Evolutionary conservation across 2,329 filamentous ascomycete species (phyloP).

Genomic region (Dactylellina drechsleri): DNA sequence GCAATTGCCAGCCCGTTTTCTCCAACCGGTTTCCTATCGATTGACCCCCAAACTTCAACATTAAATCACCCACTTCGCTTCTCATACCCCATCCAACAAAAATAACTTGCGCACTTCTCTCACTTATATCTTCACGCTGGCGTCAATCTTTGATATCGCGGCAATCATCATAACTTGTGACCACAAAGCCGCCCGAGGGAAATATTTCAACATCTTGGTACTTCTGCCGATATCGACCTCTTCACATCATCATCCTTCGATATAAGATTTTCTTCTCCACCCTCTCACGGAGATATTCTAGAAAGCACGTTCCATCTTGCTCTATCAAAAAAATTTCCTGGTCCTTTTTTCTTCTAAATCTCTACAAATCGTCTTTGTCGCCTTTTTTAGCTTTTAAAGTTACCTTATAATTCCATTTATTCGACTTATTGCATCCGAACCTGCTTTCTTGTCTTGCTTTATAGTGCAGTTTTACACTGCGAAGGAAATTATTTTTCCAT

Average conservation of each 20-base stretch:
- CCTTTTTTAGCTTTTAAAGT: conserved; percentile 40
- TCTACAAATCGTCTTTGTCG: conserved; percentile 26
- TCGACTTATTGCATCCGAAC: conserved; percentile 53
- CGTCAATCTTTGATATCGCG: conserved; percentile 33
- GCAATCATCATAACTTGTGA: conserved; percentile 36
- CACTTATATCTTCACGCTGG: conserved; percentile 53
- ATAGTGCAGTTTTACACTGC: conserved; percentile 50
- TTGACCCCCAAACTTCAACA: conserved; percentile 27
- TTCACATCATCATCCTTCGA: conserved; percentile 28
- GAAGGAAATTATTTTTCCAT: conserved; percentile 41
- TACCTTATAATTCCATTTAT: conserved; percentile 35
- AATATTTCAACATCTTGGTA: conserved; percentile 41
- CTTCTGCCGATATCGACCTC: conserved; percentile 49
- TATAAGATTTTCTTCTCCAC: conserved; percentile 53
- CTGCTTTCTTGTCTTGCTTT: conserved; percentile 30
- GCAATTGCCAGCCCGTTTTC: conserved; percentile 51
- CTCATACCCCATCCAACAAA: conserved; percentile 50
- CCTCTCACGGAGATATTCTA: conserved; percentile 50
- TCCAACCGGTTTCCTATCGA: conserved; percentile 54
- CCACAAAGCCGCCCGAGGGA: conserved; percentile 52
- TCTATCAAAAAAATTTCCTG: conserved; percentile 20
- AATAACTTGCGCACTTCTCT: conserved; percentile 52
- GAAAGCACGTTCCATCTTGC: conserved; percentile 37
- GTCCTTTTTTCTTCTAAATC: conserved; percentile 23
- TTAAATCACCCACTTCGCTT: conserved; percentile 27